phyloP scores from a whole-genome alignment of 768 basidiomycete genomes.

The Podaxis pistillaris region DNA sequence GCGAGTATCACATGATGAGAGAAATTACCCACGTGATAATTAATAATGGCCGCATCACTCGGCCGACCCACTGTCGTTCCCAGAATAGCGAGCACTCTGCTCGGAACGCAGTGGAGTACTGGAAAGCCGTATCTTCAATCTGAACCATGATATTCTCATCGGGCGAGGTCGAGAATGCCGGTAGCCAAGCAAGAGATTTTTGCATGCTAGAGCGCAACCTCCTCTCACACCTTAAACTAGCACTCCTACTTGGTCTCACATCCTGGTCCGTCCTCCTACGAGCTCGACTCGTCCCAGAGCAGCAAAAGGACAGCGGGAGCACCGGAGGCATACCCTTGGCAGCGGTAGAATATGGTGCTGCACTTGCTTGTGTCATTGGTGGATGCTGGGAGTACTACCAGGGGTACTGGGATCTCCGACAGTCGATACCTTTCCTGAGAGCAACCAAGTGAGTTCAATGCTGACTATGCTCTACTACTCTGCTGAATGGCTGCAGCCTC shows the following conservation, averaged over 20 bases:
- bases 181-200: conserved; percentile 70
- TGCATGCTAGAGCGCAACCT: conserved; percentile 80
- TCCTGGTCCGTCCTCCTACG: conserved; percentile 64
- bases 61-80: not conserved
- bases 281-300: conserved; percentile 53
- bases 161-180: conserved; percentile 38
- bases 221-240: conserved; percentile 66
- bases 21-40: conserved; percentile 5
- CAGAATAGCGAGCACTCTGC: not conserved
- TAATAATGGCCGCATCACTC: not conserved
- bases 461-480: conserved; percentile 3
- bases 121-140: not conserved
- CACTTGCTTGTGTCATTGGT: conserved; percentile 51
- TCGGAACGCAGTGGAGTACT: not conserved
- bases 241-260: conserved; percentile 59
- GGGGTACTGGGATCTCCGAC: conserved; percentile 54
- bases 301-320: conserved; percentile 20
- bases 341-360: conserved; percentile 49
- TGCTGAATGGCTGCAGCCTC: conserved; percentile 30
- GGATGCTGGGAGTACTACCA: conserved; percentile 68
- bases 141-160: conserved; percentile 1
- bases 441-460: conserved; percentile 49
- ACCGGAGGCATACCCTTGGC: conserved; percentile 46
- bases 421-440: conserved; percentile 57
- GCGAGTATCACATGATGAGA: conserved; percentile 31